Evolutionary conservation across 441 rosid genomes (phyloP), one percentile per base, ranked within the genome.

Genomic region (Arabidopsis hybrid): DNA sequence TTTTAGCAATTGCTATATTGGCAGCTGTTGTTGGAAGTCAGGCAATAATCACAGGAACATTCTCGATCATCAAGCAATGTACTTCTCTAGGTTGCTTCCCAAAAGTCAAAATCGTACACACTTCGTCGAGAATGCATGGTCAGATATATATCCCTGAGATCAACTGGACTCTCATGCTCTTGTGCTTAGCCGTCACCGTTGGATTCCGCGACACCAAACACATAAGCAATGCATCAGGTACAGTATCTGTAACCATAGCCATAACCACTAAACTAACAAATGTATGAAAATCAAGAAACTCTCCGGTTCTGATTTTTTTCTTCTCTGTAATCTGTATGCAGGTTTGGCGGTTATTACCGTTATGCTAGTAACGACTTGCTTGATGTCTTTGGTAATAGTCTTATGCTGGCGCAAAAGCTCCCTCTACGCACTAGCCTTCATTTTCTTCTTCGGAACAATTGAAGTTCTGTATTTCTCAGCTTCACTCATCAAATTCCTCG

Each of bases 261-360:
- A 21, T 21, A 53, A 49, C 51, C 51, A 39, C 40, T 14, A 8
- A 61, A 43, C 6, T 17, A 5, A 16, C 14, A 9, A n/a, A 42
- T 55, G 57, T 18, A 4, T 13, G 29, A 26, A 46, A 65, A 42
- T 58, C 7, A 45, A 36, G 52, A 35, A 8, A 42, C 61, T 45
- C 39, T 55, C 59, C 17, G 47, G 45, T 75, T 59, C 67, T 74
- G 46, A 74, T 58, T 66, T 8, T 39, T 55, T 50, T 38, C 43
- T 60, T 67, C 35, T 66, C 32, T 61, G 34, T 56, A 18, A 52
- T 43, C 7, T 51, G 36, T 38, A 18, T 42, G 66, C 89, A 93
- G 98, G 98, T 80, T 85, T 93, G 83, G 97, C 97, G 5, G 97
- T 93, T 67, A 91, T 93, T 59, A 91, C 98, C 6, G 98, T 93